Evolutionary conservation across 352 stramenopile genomes (phyloP).

Genomic region (Thalassiosira mediterranea): DNA sequence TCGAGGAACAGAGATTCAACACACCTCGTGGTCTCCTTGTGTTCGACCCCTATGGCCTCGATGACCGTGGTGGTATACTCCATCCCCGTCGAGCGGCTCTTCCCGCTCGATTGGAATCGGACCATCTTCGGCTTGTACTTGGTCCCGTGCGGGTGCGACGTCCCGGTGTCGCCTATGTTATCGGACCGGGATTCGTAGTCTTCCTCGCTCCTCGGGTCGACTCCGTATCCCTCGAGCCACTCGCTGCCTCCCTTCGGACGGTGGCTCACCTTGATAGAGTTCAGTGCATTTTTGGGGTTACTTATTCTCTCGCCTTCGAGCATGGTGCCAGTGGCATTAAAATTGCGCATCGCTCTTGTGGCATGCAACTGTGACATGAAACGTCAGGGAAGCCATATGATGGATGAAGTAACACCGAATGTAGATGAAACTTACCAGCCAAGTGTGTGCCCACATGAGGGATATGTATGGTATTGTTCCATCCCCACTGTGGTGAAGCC

Average conservation of each 20-base stretch:
- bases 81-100: conserved; percentile 74
- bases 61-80: conserved; percentile 84
- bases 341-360: conserved; percentile 55
- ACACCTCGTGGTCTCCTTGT: conserved; percentile 84
- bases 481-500: conserved; percentile 72
- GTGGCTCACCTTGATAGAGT: conserved; percentile 75
- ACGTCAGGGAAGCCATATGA: too few species aligned
- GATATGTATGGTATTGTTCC: conserved; percentile 81
- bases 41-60: conserved; percentile 83
- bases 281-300: conserved; percentile 65
- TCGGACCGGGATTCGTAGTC: conserved; percentile 56
- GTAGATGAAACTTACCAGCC: too few species aligned
- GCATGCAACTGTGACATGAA: too few species aligned
- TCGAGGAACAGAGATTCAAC: conserved; percentile 12
- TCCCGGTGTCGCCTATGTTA: conserved; percentile 58
- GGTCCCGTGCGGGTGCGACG: conserved; percentile 61
- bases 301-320: conserved; percentile 49
- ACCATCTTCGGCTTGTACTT: conserved; percentile 81
- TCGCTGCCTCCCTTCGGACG: conserved; percentile 71
- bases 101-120: conserved; percentile 69
- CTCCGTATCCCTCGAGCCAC: conserved; percentile 73
- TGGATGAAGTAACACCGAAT: too few species aligned
- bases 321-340: conserved; percentile 32
- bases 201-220: conserved; percentile 51
- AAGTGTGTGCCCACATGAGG: conserved; percentile 79